phyloP scores from a whole-genome alignment of 805 yeast genomes.

The Myxozyma sirexii region DNA sequence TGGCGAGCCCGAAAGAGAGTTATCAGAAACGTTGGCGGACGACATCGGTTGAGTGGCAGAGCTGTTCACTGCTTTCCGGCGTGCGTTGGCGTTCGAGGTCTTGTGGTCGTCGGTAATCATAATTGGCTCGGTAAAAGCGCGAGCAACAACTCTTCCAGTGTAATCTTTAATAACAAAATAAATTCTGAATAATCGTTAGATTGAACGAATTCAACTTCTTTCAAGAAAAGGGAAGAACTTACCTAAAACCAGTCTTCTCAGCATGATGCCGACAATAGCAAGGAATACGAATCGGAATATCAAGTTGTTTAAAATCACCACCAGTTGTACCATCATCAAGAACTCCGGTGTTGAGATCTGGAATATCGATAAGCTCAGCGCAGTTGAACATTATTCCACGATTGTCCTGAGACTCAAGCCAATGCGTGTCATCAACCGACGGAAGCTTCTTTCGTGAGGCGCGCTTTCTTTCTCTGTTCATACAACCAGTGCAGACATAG shows the following conservation, averaged over 20 bases:
- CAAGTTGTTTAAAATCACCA: slow-evolving; percentile 45
- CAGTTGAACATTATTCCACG: slow-evolving; percentile 90
- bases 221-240: slow-evolving; percentile 40
- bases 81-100: slow-evolving; percentile 40
- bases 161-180: slow-evolving; percentile 59
- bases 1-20: slow-evolving; percentile 26
- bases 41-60: slow-evolving; percentile 10
- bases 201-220: not conserved
- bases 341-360: slow-evolving; percentile 45
- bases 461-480: slow-evolving; percentile 89
- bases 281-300: slow-evolving; percentile 73
- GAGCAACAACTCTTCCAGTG: slow-evolving; percentile 67
- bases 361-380: slow-evolving; percentile 70
- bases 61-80: slow-evolving; percentile 16
- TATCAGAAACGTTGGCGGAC: slow-evolving; percentile 23
- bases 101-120: slow-evolving; percentile 96
- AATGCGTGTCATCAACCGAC: slow-evolving; percentile 73
- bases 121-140: slow-evolving; percentile 69
- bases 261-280: slow-evolving; percentile 96
- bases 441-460: slow-evolving; percentile 89
- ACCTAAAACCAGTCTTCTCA: slow-evolving; percentile 79
- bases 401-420: slow-evolving; percentile 73
- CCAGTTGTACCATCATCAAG: slow-evolving; percentile 14
- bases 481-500: slow-evolving; percentile 83
- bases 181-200: slow-evolving; percentile 30